Evolutionary conservation across 116 monocot species (phyloP), one percentile per base, ranked within the genome.

Genomic region (Thalassia testudinum): DNA sequence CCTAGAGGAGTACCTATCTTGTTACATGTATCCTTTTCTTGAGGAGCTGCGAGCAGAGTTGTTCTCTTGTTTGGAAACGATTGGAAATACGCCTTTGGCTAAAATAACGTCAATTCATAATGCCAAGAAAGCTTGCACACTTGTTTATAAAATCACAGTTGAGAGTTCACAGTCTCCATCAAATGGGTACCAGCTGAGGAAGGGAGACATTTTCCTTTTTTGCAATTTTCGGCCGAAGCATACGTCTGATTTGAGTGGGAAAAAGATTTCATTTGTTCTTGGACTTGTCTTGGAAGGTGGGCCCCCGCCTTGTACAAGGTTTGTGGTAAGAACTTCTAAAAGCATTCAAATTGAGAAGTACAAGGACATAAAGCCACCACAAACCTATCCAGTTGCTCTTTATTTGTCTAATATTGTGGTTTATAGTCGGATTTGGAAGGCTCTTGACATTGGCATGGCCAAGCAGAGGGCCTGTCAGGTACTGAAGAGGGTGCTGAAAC

Each of bases 381-480:
- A 34, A 34, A 34, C 30, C 10, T 5, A 45, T 15, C 19, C 45
- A 5, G 69, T 68, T 52, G 75, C 66, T 8, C 49, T 67, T 7
- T 78, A 57, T 42, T 57, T 83, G 66, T 11, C 75, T 14, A 83
- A 72, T 30, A 58, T 72, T 1, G 54, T 60, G 13, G 66, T 69
- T 7, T 65, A 72, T 11, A 62, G 15, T 21, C 68, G 83, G 1
- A 70, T 78, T 1, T 84, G 78, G 75, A 40, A 29, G 1, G 52
- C 52, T 1, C 52, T 63, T n/a, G 43, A 23, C 24, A 8, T 50
- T 28, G 60, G 42, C 18, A 14, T 26, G 14, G 43, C 27, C 12
- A 14, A 13, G 40, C 18, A 17, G 11, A 17, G 63, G 50, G 49
- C 60, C 50, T 3, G 42, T 1, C 26, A 40, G 3, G 21, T 72